phyloP scores from a whole-genome alignment of 2,329 filamentous ascomycete genomes.

The Leptographium galeiforme region DNA sequence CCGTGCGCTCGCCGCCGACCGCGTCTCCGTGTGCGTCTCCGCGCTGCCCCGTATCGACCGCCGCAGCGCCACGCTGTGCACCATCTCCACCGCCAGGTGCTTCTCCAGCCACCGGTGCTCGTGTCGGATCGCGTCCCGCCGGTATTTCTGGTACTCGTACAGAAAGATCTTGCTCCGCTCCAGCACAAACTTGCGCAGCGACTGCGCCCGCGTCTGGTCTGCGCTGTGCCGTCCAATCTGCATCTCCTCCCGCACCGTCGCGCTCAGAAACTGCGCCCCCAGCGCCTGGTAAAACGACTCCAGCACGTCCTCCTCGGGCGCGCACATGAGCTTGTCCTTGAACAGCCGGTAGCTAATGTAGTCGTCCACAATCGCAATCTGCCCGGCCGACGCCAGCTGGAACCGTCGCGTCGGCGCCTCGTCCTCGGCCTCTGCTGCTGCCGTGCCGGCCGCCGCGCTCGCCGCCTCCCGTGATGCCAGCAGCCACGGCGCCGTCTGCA shows the following conservation, averaged over 20 bases:
- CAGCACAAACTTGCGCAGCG: slow-evolving; percentile 66
- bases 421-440: slow-evolving; percentile 40
- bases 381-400: slow-evolving; percentile 56
- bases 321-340: slow-evolving; percentile 69
- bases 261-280: slow-evolving; percentile 63
- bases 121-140: slow-evolving; percentile 65
- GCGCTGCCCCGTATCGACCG: slow-evolving; percentile 55
- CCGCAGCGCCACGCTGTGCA: slow-evolving; percentile 64
- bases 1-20: slow-evolving; percentile 54
- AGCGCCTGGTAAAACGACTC: slow-evolving; percentile 77
- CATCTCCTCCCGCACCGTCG: slow-evolving; percentile 65
- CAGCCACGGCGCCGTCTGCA: slow-evolving; percentile 65
- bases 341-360: slow-evolving; percentile 83
- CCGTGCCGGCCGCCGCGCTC: slow-evolving; percentile 18
- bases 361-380: slow-evolving; percentile 74
- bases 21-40: slow-evolving; percentile 59
- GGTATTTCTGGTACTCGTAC: slow-evolving; percentile 59
- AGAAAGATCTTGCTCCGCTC: slow-evolving; percentile 85
- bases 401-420: slow-evolving; percentile 60
- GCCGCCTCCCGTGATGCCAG: slow-evolving; percentile 64
- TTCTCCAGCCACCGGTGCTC: slow-evolving; percentile 86
- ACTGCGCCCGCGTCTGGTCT: slow-evolving; percentile 48
- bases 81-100: slow-evolving; percentile 64
- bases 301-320: slow-evolving; percentile 76
- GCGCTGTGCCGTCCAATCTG: slow-evolving; percentile 52